Conservation (phyloP, 2,329 filamentous ascomycete genomes). For the Cercospora sp. region DNA sequence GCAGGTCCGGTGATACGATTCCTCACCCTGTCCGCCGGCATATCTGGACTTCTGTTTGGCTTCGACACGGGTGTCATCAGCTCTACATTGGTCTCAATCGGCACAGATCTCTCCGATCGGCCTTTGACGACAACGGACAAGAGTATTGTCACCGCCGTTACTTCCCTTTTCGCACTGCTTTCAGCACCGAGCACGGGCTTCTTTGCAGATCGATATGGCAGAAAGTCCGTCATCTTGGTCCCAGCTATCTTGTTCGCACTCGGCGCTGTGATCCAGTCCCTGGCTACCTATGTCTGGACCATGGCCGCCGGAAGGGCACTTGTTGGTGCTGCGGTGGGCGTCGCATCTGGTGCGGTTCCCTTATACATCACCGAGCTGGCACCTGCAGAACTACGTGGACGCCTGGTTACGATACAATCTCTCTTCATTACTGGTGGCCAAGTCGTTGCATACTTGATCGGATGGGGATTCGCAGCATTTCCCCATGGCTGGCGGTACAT, state of each 20-base stretch:
- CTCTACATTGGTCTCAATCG: slow-evolving; percentile 59
- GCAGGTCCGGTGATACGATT: slow-evolving; percentile 51
- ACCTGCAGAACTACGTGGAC: slow-evolving; percentile 59
- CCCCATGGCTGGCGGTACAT: slow-evolving; percentile 81
- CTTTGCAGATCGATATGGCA: slow-evolving; percentile 52
- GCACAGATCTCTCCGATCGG: slow-evolving; percentile 54
- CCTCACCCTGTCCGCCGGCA: slow-evolving; percentile 58
- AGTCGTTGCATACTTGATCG: slow-evolving; percentile 81
- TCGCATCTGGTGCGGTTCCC: slow-evolving; percentile 76
- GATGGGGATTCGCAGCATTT: slow-evolving; percentile 68
- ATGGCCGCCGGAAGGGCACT: slow-evolving; percentile 71
- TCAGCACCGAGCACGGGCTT: slow-evolving; percentile 46
- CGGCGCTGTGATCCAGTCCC: slow-evolving; percentile 67
- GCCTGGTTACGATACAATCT: slow-evolving; percentile 77
- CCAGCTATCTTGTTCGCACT: slow-evolving; percentile 68
- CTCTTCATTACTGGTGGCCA: slow-evolving; percentile 86
- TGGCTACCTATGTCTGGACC: slow-evolving; percentile 55
- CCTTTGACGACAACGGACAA: slow-evolving; percentile 56
- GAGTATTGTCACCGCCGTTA: slow-evolving; percentile 59
- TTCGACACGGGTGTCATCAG: slow-evolving; percentile 66
- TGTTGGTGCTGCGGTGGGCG: slow-evolving; percentile 72
- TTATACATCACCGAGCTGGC: slow-evolving; percentile 50
- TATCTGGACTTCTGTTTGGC: slow-evolving; percentile 61
- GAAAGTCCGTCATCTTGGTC: slow-evolving; percentile 50
- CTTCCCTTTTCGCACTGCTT: slow-evolving; percentile 59